Evolutionary conservation across 2,329 filamentous ascomycete species (phyloP), one percentile per base, ranked within the genome.

Genomic region (Beauveria scarabaeidicola): DNA sequence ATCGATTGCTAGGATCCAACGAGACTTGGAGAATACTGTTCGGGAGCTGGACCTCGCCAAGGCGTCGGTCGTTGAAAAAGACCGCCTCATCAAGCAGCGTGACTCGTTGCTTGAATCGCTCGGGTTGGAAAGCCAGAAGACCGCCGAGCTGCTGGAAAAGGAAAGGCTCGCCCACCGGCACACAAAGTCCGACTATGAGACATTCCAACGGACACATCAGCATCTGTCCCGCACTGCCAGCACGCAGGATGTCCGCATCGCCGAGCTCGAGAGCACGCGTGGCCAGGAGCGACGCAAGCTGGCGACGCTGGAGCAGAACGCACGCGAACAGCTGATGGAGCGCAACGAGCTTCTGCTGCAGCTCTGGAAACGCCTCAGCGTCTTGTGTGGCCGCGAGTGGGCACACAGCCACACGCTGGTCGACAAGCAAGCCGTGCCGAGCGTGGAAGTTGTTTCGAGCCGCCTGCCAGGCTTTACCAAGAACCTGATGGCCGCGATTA

Each of bases 311-410:
- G 94, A 99, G 73, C 81, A 86, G 64, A 84, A 87, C 61, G 89
- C 90, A 73, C 89, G 88, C 66, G 92, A 97, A 56, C 91, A 97
- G 74, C 81, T 97, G 43, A 83, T 82, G 47, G 94, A 97, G 74
- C 87, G 94, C 59, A 97, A 97, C 74, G 88, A 90, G 62, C 78
- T 99, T 56, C 81, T 97, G 19, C 82, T 97, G 23, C 81, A 85
- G n/a, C 77, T 97, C 5, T 99, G 94, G 94, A 93, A 93, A 63
- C 84, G 89, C 50, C 81, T 99, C 9, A 92, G 90, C 3, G 81
- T 84, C 0, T 81, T 97, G 47, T 97, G 94, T 67, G 94, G 94
- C 11, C 82, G 85, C 0, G 94, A 97, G 69, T 99, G 94, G 93
- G 85, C 89, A 5, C 89, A 96, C 71, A 86, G 88, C 67, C 92